phyloP scores from a whole-genome alignment of 169 alveolate genomes.

The Cyclospora cayetanensis region DNA sequence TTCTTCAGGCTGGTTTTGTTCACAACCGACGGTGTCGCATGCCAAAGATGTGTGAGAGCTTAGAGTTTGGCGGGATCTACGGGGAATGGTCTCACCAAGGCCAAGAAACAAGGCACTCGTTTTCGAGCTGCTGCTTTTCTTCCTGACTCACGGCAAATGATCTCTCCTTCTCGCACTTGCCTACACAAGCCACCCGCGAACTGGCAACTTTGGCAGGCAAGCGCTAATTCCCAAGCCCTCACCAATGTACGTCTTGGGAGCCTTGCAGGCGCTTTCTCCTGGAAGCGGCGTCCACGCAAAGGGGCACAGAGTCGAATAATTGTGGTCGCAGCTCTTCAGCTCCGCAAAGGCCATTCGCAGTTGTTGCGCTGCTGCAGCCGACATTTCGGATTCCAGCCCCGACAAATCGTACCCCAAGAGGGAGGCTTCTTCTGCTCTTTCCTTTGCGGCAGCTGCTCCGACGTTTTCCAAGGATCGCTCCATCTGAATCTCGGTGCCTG shows the following conservation, averaged over 20 bases:
- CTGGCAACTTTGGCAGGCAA: no score
- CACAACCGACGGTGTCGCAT: background rate
- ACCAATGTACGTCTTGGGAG: constrained; percentile 13
- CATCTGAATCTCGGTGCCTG: background rate
- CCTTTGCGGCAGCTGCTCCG: background rate
- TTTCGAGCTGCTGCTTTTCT: background rate
- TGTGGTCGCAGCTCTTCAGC: no score
- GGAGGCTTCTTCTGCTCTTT: background rate
- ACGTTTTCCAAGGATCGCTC: background rate
- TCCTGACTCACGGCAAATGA: background rate
- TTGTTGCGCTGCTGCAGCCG: no score
- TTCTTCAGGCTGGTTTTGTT: background rate
- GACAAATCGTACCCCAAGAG: background rate
- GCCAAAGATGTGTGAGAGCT: background rate
- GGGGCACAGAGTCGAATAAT: background rate
- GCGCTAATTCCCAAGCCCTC: constrained; percentile 33
- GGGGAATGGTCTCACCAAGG: constrained; percentile 13
- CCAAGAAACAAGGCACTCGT: constrained; percentile 26
- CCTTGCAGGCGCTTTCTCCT: background rate
- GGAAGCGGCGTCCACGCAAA: background rate
- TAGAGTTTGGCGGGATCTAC: constrained; percentile 14
- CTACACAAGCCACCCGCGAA: background rate
- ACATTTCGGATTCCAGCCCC: background rate
- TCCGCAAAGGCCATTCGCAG: no score
- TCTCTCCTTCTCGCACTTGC: background rate